A percentile compares a stretch with the other conserved stretches of the same genome.
Conservation (phyloP, 176 grass and related monocot species). For the Carex myosuroides region DNA sequence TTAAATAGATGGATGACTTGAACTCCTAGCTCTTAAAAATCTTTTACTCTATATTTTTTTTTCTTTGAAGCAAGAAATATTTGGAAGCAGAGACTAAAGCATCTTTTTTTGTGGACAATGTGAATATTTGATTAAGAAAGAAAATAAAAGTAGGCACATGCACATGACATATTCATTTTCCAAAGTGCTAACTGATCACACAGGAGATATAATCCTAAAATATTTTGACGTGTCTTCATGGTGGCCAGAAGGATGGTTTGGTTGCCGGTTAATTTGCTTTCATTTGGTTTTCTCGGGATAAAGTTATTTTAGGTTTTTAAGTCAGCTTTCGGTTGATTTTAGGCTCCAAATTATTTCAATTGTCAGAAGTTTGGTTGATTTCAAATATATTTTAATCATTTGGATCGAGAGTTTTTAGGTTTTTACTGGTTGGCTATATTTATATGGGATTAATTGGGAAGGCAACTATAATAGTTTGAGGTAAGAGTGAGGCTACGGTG, state of each 20-base stretch:
- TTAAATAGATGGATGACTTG: too few relatives aligned
- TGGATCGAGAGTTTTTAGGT: not conserved
- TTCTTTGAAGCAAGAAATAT: not conserved
- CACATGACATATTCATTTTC: not conserved
- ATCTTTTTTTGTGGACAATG: not conserved
- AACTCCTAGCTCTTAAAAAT: too few relatives aligned
- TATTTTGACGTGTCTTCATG: not conserved
- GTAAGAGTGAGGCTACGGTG: too few relatives aligned
- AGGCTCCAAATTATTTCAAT: not conserved
- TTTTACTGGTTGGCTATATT: not conserved
- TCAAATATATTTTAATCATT: not conserved
- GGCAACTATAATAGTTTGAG: too few relatives aligned
- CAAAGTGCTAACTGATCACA: not conserved
- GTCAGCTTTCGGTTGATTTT: not conserved
- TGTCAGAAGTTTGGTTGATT: not conserved
- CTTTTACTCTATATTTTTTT: too few relatives aligned
- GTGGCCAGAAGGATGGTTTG: not conserved
- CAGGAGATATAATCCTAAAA: not conserved
- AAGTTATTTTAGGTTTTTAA: not conserved
- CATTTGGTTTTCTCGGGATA: not conserved
- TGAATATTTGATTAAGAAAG: not conserved
- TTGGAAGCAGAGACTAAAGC: not conserved
- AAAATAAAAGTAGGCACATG: not conserved
- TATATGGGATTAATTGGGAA: too few relatives aligned
- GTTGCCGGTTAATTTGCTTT: not conserved